Evolutionary conservation across 306 rosid genomes (phyloP).

Genomic region (Mimosa pudica): DNA sequence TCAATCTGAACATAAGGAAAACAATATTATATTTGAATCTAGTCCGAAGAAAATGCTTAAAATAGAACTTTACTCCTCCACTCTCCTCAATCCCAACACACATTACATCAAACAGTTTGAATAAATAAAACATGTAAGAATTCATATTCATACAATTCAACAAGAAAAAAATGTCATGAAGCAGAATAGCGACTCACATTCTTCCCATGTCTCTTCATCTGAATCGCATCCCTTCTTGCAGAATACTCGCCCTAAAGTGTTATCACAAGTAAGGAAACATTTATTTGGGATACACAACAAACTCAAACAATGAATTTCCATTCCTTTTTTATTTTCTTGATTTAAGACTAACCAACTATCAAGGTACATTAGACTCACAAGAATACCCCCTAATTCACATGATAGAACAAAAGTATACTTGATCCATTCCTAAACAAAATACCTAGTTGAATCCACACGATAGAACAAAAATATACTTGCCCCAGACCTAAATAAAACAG

Average conservation of each 20-base stretch:
- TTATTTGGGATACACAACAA: background rate
- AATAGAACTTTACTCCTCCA: background rate
- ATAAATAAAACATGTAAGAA: background rate
- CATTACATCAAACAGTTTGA: background rate
- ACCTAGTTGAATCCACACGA: background rate
- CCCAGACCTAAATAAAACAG: too few relatives aligned
- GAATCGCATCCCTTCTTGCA: conserved; percentile 92
- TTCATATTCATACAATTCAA: background rate
- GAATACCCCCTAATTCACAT: background rate
- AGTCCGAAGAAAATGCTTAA: background rate
- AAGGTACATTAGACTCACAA: background rate
- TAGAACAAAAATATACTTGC: background rate
- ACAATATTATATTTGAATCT: background rate
- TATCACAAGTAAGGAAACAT: conserved; percentile 15
- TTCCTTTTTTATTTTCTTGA: background rate
- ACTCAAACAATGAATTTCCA: background rate
- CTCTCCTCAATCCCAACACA: background rate
- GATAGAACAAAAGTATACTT: background rate
- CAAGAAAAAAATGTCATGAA: background rate
- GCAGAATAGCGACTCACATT: conserved; percentile 55
- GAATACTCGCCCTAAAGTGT: conserved; percentile 79
- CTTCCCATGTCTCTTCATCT: conserved; percentile 79
- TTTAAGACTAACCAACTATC: background rate
- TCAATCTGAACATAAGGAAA: background rate
- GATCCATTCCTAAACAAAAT: too few relatives aligned